Percentiles rank a stretch among this genome's conserved stretches.
Evolutionary conservation across 2,329 filamentous ascomycete genomes (phyloP).

Genomic region (Cercospora sp.): DNA sequence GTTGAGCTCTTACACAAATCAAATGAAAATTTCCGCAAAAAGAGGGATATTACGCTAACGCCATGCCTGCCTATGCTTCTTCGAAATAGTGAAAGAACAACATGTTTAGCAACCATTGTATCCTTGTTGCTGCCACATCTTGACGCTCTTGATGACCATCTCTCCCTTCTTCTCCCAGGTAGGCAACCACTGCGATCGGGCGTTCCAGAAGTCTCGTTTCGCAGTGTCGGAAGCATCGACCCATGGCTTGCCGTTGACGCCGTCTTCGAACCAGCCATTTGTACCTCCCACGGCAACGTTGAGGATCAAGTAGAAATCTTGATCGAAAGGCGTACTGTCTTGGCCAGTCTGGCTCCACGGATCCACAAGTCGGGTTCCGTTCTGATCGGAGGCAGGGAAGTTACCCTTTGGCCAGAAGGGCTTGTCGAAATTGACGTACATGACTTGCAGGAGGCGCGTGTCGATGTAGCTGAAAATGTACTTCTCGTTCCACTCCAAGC

Average conservation of each 20-base stretch:
- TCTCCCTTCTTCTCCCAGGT: constrained; percentile 44
- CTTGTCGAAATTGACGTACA: constrained; percentile 62
- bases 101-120: constrained; percentile 46
- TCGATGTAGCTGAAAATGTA: constrained; percentile 87
- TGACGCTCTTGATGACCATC: constrained; percentile 43
- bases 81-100: constrained; percentile 1
- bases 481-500: constrained; percentile 83
- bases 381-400: constrained; percentile 38
- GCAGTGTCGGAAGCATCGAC: constrained; percentile 66
- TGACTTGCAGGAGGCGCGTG: constrained; percentile 73
- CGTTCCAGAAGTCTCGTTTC: constrained; percentile 73
- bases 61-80: constrained; percentile 2
- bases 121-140: constrained; percentile 52
- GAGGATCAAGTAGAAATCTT: constrained; percentile 45
- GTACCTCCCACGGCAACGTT: constrained; percentile 44
- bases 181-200: constrained; percentile 40
- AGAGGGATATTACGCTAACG: constrained; percentile 11
- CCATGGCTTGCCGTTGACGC: constrained; percentile 73
- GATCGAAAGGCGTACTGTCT: constrained; percentile 44
- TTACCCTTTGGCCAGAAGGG: constrained; percentile 43
- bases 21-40: not conserved
- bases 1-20: constrained; percentile 9
- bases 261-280: constrained; percentile 76
- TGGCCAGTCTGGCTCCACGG: constrained; percentile 41
- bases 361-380: constrained; percentile 41